Base-by-base conservation (phyloP, 495 filamentous ascomycete species). In the Aspergillus baeticus region DNA sequence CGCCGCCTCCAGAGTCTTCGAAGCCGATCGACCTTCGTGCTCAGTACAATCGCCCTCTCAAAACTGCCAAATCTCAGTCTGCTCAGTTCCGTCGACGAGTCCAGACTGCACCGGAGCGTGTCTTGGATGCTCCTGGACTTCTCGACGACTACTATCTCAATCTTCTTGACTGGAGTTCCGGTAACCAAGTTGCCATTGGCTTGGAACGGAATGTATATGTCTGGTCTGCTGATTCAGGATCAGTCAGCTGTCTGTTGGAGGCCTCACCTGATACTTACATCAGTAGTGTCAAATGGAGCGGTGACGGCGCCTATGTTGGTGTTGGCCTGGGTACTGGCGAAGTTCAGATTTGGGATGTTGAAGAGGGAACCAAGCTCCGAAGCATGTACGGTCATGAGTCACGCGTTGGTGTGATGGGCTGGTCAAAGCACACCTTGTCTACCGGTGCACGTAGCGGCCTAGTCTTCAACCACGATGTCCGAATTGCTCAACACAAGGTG, bases 71-170 rank as follows among this genome's bases (percentile, higher is more conserved):
- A 58, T 80, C 86, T 11, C 72, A 81, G 37, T 82, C 87, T 18
- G 88, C 92, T 10, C 91, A 97, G 65, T 92, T 91, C 76, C 84
- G 91, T 38, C 88, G 94, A 34, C 87, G 95, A 61, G 87, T 99
- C 44, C 85, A 93, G 29, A 97, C 95, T 10, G 91, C 94, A 10
- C 94, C 94, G 1, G 94, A 99, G 71, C 90, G 94, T 46, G 94
- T 99, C 6, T 81, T 99, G n/a, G 94, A 99, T 70, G 94, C 94
- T 1, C 94, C 94, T 1, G 94, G 92, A 51, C 82, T 99, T 23
- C 84, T 97, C 51, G 94, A 99, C 68, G 94, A 99, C 72, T 99
- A 98, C 81, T 99, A 99, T 69, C 87, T 99, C 64, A 99, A 99
- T 77, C 79, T 99, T 26, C 78, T 98, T 17, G 94, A 99, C 76